Base-by-base conservation (phyloP, 768 basidiomycete species). In the Phlegmacium glaucopus region DNA sequence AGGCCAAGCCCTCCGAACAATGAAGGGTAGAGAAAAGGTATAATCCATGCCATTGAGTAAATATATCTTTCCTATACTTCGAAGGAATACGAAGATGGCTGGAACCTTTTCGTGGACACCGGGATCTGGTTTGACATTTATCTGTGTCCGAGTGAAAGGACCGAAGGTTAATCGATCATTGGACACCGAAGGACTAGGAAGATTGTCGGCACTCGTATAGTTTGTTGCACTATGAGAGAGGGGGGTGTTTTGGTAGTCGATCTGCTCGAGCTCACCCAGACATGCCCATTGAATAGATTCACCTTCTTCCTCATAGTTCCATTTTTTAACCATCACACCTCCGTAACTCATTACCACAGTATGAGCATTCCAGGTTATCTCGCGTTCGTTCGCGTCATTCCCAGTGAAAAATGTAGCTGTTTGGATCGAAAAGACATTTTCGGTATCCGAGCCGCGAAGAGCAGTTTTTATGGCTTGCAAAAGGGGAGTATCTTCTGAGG, bases 261-360 rank as follows among this genome's bases (percentile, higher is more conserved):
- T 61, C 55, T 84, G 81, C 55, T 85, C 80, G 30, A 92, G 72
- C 62, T 76, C 77, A 4, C 85, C 90, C n/a, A 86, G 70, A 59
- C 89, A 90, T 5, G 87, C 90, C 69, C 77, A 88, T 56, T 89
- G 89, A 28, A 93, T 79, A 1, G 76, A 73, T 58, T 92, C 84
- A 6, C 73, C 77, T 57, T 89, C 87, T 35, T 79, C 71, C n/a
- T 70, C 62, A 58, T 91, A 87, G 44, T 75, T 77, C 90, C 90
- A 92, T 57, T 81, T 80, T 58, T 83, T 82, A 47, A 70, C 70
- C 44, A 90, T 79, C 12, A 87, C 70, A 1, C 86, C 85, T 0
- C 86, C 90, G 13, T 72, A 71, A 49, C 78, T 82, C 54, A 87
- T 69, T 1, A 87, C 67, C 0, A 86, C 87, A 12, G 74, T 77